phyloP scores from a whole-genome alignment of 176 grass and related monocot genomes.

The Carex myosuroides region DNA sequence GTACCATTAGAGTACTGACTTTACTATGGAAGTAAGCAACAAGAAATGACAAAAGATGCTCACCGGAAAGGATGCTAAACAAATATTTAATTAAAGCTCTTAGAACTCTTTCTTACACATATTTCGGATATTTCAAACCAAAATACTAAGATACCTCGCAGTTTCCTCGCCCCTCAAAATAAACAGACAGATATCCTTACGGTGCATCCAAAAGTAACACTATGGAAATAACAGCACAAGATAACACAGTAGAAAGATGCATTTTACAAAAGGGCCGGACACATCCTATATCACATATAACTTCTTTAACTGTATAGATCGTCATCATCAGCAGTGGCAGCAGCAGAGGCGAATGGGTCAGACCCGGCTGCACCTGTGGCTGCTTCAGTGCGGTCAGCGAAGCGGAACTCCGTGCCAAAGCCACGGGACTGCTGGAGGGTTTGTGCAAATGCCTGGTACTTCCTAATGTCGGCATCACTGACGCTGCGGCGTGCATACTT shows the following conservation, averaged over 20 bases:
- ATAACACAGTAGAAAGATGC: background rate
- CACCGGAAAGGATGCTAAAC: background rate
- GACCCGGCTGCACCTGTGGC: constrained; percentile 16
- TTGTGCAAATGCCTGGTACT: constrained; percentile 86
- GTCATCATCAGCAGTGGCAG: constrained; percentile 42
- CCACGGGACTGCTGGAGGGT: constrained; percentile 78
- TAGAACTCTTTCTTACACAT: background rate
- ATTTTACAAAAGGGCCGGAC: background rate
- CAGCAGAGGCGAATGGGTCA: constrained; percentile 46
- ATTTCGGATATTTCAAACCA: background rate
- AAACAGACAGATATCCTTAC: background rate
- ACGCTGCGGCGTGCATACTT: constrained; percentile 79
- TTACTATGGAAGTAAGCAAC: background rate
- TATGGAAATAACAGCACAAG: background rate
- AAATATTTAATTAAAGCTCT: background rate
- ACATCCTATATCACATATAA: constrained; percentile 13
- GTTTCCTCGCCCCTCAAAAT: background rate
- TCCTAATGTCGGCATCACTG: constrained; percentile 70
- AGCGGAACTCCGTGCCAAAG: constrained; percentile 75
- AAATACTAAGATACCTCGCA: background rate
- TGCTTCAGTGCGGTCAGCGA: constrained; percentile 34
- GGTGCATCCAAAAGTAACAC: background rate
- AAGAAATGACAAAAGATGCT: background rate
- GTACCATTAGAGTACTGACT: no score
- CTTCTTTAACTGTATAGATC: constrained; percentile 57